These are phyloP conservation scores for Friedmanniomyces endolithicus DNA, from an alignment of 495 filamentous ascomycete species.

Conservation along the genomic window DNA sequence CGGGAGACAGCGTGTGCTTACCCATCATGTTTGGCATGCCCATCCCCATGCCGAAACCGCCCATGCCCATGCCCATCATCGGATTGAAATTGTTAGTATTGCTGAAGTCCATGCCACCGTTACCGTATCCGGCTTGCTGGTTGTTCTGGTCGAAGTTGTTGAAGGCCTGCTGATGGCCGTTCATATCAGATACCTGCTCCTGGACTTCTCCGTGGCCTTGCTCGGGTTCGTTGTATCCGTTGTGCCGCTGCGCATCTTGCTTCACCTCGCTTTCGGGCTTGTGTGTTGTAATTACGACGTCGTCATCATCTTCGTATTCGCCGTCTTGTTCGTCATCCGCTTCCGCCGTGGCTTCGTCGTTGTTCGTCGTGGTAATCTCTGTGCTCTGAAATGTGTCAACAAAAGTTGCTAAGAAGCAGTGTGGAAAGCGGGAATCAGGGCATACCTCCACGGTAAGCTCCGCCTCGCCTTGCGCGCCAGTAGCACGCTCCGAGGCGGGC, in stretches of 20 bases:
- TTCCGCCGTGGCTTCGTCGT: constrained; percentile 2
- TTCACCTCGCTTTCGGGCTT: background rate
- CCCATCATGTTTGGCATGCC: constrained; percentile 71
- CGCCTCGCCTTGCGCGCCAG: background rate
- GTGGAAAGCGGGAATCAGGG: background rate
- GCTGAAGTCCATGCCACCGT: constrained; percentile 39
- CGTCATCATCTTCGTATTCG: constrained; percentile 16
- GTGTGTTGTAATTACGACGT: constrained; percentile 11
- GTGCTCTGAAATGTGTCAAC: background rate
- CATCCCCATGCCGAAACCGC: constrained; percentile 35
- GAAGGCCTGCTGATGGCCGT: constrained; percentile 42
- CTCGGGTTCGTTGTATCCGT: background rate
- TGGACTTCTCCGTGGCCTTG: background rate
- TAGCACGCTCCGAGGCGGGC: background rate
- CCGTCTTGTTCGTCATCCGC: background rate
- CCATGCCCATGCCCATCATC: constrained; percentile 64
- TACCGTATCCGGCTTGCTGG: constrained; percentile 1
- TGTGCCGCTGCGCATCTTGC: background rate
- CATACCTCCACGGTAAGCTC: background rate
- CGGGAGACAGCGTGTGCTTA: constrained; percentile 1
- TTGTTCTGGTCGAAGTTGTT: constrained; percentile 7
- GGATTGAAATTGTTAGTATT: constrained; percentile 54
- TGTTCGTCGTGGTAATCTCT: background rate
- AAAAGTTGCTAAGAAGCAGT: too few species aligned
- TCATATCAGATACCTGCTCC: constrained; percentile 31